Percentiles rank a stretch among this genome's conserved stretches.
These are phyloP conservation scores for Protomyces gravidus DNA, from an alignment of 1,139 yeast species.

Conservation along the genomic window DNA sequence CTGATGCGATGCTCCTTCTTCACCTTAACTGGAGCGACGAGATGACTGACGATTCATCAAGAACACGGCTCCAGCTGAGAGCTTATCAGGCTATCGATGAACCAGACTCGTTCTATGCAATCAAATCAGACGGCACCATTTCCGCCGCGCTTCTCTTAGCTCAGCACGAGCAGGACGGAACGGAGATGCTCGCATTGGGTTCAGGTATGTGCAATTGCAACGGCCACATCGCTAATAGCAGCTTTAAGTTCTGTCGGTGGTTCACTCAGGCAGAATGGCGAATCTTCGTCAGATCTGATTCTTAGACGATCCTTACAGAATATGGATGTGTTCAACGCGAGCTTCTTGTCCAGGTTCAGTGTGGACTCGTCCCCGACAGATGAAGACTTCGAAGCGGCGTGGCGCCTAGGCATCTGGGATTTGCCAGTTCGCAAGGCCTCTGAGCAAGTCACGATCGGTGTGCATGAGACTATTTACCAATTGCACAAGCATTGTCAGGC, in stretches of 20 bases:
- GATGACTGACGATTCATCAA: no score
- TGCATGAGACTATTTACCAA: not conserved
- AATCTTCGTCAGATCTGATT: no score
- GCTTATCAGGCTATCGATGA: slow-evolving; percentile 11
- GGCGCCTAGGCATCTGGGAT: slow-evolving; percentile 74
- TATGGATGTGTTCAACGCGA: not conserved
- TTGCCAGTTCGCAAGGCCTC: slow-evolving; percentile 47
- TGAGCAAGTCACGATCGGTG: slow-evolving; percentile 41
- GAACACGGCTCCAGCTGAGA: slow-evolving; percentile 1
- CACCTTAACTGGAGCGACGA: slow-evolving; percentile 32
- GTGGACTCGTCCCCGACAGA: slow-evolving; percentile 22
- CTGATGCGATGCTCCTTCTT: slow-evolving; percentile 32
- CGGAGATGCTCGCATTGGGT: slow-evolving; percentile 49
- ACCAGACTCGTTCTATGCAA: slow-evolving; percentile 23
- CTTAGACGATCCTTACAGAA: not conserved
- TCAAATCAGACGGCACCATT: slow-evolving; percentile 48
- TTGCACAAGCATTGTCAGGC: not conserved
- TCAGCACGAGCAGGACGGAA: slow-evolving; percentile 43
- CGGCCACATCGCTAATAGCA: no score
- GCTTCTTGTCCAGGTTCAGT: not conserved
- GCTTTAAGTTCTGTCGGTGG: no score
- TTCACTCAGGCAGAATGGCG: no score
- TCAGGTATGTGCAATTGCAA: slow-evolving; percentile 55
- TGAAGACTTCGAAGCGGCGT: slow-evolving; percentile 50
- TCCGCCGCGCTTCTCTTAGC: slow-evolving; percentile 47